A percentile compares a stretch with the other conserved stretches of the same genome.
These are phyloP conservation scores for Spergularia azorica DNA, from an alignment of 179 eudicot species.

Conservation along the genomic window DNA sequence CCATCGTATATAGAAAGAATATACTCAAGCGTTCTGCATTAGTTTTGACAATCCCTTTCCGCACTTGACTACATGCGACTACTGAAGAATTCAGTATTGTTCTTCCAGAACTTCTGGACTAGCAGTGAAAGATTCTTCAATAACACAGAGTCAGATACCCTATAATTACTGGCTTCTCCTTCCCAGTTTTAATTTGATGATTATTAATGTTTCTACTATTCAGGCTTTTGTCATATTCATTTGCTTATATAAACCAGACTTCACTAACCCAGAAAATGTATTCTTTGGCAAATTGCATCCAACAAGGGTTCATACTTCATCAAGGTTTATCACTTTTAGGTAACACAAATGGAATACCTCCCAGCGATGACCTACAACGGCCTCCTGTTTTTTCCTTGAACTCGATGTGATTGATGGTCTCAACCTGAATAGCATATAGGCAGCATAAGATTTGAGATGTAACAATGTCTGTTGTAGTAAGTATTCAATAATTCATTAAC, in stretches of 20 bases:
- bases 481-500: background rate
- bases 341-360: constrained; percentile 50
- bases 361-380: constrained; percentile 62
- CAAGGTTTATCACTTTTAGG: background rate
- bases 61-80: background rate
- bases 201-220: background rate
- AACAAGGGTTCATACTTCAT: background rate
- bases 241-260: background rate
- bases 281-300: background rate
- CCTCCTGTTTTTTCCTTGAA: constrained; percentile 68
- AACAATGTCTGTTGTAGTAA: background rate
- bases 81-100: no score
- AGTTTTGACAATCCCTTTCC: background rate
- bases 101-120: no score
- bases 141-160: no score
- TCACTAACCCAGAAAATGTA: background rate
- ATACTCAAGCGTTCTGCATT: background rate
- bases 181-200: no score
- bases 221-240: background rate
- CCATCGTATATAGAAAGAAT: background rate
- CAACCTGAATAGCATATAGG: constrained; percentile 48
- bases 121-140: no score
- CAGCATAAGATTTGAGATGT: constrained; percentile 15
- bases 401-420: constrained; percentile 52
- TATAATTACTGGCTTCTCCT: no score